Percentiles rank a stretch among this genome's conserved stretches.
Conservation (phyloP, 129 eudicot genomes). For the Arctium lappa region DNA sequence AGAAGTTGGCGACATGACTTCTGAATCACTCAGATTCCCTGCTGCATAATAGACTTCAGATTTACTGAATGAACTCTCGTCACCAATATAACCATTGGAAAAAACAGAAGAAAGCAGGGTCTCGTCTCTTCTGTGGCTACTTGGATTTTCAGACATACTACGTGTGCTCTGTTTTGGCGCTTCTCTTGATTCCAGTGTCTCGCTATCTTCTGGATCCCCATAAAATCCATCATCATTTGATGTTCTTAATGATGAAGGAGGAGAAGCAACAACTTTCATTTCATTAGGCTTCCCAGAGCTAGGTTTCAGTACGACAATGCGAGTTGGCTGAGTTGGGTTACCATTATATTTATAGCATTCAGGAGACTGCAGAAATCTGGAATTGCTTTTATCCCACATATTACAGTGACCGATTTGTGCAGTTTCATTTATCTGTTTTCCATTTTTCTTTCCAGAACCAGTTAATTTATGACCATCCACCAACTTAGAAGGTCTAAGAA, state of each 20-base stretch:
- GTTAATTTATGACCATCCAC: constrained; percentile 39
- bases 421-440: constrained; percentile 40
- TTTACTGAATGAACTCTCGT: constrained; percentile 76
- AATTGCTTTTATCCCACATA: constrained; percentile 35
- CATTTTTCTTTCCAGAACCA: constrained; percentile 30
- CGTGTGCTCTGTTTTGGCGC: constrained; percentile 46
- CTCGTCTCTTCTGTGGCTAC: constrained; percentile 64
- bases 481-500: constrained; percentile 84
- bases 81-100: constrained; percentile 83
- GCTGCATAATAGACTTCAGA: constrained; percentile 76
- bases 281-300: constrained; percentile 53
- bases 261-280: constrained; percentile 38
- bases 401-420: constrained; percentile 21
- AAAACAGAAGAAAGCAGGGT: constrained; percentile 67
- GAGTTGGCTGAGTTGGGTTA: constrained; percentile 62
- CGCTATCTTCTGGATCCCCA: constrained; percentile 51
- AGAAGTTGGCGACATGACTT: constrained; percentile 73
- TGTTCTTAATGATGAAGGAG: constrained; percentile 46
- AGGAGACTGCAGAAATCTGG: constrained; percentile 36
- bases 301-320: constrained; percentile 90
- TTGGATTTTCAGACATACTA: constrained; percentile 33
- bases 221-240: constrained; percentile 38
- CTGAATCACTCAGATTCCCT: constrained; percentile 82
- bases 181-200: constrained; percentile 54
- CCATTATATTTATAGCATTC: constrained; percentile 36